phyloP scores from a whole-genome alignment of 345 rosid genomes.

The Sisymbrium irio region DNA sequence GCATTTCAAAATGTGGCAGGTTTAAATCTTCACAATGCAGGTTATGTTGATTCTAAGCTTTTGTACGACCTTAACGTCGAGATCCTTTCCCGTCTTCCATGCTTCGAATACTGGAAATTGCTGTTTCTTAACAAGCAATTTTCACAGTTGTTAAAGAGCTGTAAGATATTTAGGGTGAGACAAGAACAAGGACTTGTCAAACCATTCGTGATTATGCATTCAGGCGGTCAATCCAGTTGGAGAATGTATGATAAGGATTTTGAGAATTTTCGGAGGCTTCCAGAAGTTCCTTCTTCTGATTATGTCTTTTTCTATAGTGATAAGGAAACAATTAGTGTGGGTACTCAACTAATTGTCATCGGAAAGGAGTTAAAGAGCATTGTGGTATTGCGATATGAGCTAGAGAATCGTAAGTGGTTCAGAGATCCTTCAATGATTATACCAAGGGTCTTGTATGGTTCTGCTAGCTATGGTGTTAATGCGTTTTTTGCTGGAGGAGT shows the following conservation, averaged over 20 bases:
- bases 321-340: slow-evolving; percentile 34
- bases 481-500: slow-evolving; percentile 69
- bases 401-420: slow-evolving; percentile 54
- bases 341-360: slow-evolving; percentile 62
- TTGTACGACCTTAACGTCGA: background rate
- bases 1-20: background rate
- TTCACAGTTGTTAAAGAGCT: background rate
- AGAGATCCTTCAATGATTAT: slow-evolving; percentile 34
- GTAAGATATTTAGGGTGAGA: background rate
- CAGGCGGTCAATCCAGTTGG: slow-evolving; percentile 39
- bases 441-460: slow-evolving; percentile 61
- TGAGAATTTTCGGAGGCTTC: slow-evolving; percentile 43
- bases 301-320: slow-evolving; percentile 32
- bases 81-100: background rate
- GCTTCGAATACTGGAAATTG: background rate
- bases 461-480: slow-evolving; percentile 48
- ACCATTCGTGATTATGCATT: slow-evolving; percentile 35
- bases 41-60: background rate
- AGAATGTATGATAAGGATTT: slow-evolving; percentile 46
- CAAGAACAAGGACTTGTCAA: background rate
- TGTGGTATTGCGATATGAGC: slow-evolving; percentile 62
- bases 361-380: slow-evolving; percentile 47
- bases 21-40: background rate
- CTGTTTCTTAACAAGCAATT: background rate
- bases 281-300: slow-evolving; percentile 58